Evolutionary conservation across 306 rosid species (phyloP), one percentile per base, ranked within the genome.

Genomic region (Rosa rugosa): DNA sequence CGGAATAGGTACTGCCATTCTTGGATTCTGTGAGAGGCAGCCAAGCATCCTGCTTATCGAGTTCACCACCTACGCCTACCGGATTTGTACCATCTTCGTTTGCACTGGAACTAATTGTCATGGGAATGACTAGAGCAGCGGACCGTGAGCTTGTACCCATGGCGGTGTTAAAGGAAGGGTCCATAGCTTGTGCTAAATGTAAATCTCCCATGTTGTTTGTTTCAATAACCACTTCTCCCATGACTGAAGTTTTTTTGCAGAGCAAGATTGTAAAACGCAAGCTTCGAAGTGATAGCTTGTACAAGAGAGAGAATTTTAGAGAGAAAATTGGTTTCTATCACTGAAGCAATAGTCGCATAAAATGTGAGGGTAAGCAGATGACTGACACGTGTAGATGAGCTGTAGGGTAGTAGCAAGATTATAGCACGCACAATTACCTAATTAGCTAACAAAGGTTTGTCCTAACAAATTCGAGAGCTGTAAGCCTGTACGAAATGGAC

Each of bases 11-110:
- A 63, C 86, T 88, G 1, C 94, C 94, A 74, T 84, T 86, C 59
- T 91, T 84, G 2, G 94, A 90, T 76, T 90, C 90, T 56, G 91
- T 90, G 60, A 90, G 86, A 17, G 94, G 94, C 10, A 90, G 85
- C 91, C 94, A 90, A 71, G 87, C 90, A 79, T 90, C 91, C 0
- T 90, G 89, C 79, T 85, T 87, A 23, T 86, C 84, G 79, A 87
- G 87, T 57, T 87, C 72, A 11, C 8, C 50, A 11, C 16, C 50
- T 17, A 18, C 2, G 22, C 50, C 72, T 11, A 8, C 38, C 20
- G 40, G 51, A 53, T 53, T 18, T 6, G 23, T 18, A 53, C 59
- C 59, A 53, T 53, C 23, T 53, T 53, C 72, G 22, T 14, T 75
- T 44, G 46, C 51, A 3, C 41, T 12, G 8, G 79, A 72, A 64